phyloP scores from a whole-genome alignment of 2,329 filamentous ascomycete species.

The Sordariomycetes sp. region DNA sequence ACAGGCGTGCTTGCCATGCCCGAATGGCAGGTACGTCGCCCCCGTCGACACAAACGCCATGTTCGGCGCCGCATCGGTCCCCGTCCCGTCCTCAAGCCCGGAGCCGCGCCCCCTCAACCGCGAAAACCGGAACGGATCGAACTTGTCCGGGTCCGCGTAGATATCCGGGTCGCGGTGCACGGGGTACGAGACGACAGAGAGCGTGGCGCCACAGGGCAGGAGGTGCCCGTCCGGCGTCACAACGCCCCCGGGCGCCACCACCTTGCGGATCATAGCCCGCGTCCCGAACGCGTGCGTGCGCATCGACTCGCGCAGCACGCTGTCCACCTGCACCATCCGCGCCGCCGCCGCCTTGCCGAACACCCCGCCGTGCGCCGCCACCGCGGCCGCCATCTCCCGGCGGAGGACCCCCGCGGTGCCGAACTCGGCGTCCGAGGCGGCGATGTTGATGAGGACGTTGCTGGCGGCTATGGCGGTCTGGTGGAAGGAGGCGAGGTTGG shows the following conservation, averaged over 20 bases:
- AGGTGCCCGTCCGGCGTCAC: constrained; percentile 5
- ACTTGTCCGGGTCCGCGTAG: constrained; percentile 5
- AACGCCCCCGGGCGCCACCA: constrained; percentile 2
- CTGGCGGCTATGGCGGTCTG: constrained; percentile 7
- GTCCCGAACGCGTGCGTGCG: constrained; percentile 6
- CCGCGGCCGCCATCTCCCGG: constrained; percentile 3
- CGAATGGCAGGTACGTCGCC: constrained; percentile 6
- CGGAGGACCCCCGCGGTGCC: constrained; percentile 3
- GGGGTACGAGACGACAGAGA: constrained; percentile 6
- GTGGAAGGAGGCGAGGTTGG: constrained; percentile 7
- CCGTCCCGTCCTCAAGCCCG: too few species aligned
- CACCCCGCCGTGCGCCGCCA: not conserved
- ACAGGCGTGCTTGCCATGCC: constrained; percentile 7
- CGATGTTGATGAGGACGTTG: constrained; percentile 7
- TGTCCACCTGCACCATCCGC: constrained; percentile 6
- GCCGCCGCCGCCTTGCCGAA: constrained; percentile 5
- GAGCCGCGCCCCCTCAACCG: not conserved
- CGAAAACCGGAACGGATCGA: constrained; percentile 6
- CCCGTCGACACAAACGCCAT: constrained; percentile 7
- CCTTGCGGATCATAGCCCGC: constrained; percentile 7
- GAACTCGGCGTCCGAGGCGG: constrained; percentile 6
- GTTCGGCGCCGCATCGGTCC: not conserved
- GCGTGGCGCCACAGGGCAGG: constrained; percentile 6
- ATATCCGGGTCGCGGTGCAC: constrained; percentile 6
- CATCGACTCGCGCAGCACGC: constrained; percentile 6